Base-by-base conservation (phyloP, 805 yeast species). In the Yarrowia sp. region DNA sequence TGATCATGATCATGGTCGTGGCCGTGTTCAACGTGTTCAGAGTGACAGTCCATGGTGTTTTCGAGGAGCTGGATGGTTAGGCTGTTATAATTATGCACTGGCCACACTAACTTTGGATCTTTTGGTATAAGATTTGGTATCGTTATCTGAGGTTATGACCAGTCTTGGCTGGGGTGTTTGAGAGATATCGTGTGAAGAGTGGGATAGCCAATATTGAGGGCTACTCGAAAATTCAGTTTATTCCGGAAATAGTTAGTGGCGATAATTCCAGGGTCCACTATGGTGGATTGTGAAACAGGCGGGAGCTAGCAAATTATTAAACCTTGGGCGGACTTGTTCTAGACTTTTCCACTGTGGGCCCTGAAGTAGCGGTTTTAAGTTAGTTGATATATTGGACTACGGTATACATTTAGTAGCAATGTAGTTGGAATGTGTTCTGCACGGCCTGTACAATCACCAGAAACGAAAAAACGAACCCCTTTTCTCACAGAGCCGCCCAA, bases 1-100 rank as follows among this genome's bases (percentile, higher is more conserved):
- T 64, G 68, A 69, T 63, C 85, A 90, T 1, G 89, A 66, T 15
- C 68, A 28, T 44, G 51, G 41, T 57, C 48, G 63, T 57, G 63
- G 13, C 15, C 41, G 33, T 58, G 64, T 17, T 41, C 61, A 28
- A 17, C 47, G 61, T 55, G 61, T 55, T 55, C 61, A n/a, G 61
- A 55, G 17, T 55, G 61, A 38, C 61, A 55, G 47, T 41, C 47
- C 61, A 55, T 53, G 11, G 10, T n/a, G 33, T 17, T 35, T 17
- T 22, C 28, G 28, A 22, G 31, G 8, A 15, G 36, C 28, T 22
- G 28, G 36, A 8, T 6, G n/a, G 22, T 50, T 39, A 35, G 47
- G 35, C 43, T 51, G 43, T 51, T 17, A 15, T 51, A 14, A 36
- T 22, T 38, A 51, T 38, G 58, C 58, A 36, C 43, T 35, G 17